Percentiles rank a stretch among this genome's conserved stretches.
Evolutionary conservation across 2,329 filamentous ascomycete genomes (phyloP).

Genomic region (Pseudocercospora cruenta): DNA sequence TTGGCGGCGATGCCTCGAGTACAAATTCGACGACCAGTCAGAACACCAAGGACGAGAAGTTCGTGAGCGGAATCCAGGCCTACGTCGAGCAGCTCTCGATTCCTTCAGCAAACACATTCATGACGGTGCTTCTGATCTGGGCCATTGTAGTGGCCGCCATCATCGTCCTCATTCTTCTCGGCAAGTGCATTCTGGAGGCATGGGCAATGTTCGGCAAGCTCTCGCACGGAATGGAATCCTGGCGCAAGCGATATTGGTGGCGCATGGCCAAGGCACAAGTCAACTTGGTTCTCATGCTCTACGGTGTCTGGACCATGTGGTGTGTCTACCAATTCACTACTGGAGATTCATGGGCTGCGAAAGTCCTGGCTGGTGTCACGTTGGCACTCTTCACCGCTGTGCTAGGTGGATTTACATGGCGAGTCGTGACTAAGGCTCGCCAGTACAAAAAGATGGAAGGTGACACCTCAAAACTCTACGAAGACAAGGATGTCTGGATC

Average conservation of each 20-base stretch:
- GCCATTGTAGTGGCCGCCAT: conserved; percentile 84
- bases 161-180: conserved; percentile 80
- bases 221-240: conserved; percentile 75
- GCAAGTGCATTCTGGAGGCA: conserved; percentile 87
- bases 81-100: conserved; percentile 84
- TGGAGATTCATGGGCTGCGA: conserved; percentile 93
- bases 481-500: conserved; percentile 87
- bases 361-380: conserved; percentile 78
- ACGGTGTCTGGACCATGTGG: conserved; percentile 93
- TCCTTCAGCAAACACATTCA: conserved; percentile 88
- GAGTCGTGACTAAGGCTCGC: conserved; percentile 76
- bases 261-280: conserved; percentile 87
- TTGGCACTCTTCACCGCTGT: conserved; percentile 78
- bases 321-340: conserved; percentile 94
- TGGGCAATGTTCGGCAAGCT: conserved; percentile 92
- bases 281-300: conserved; percentile 85
- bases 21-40: conserved; percentile 29
- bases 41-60: conserved; percentile 51
- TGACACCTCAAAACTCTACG: conserved; percentile 73
- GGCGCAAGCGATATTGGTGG: conserved; percentile 96
- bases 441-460: conserved; percentile 76
- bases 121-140: conserved; percentile 89
- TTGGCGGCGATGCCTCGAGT: conserved; percentile 31
- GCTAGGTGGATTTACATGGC: conserved; percentile 80
- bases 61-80: conserved; percentile 76